Base-by-base conservation (phyloP, 805 yeast species). In the Myxozyma kluyveri region DNA sequence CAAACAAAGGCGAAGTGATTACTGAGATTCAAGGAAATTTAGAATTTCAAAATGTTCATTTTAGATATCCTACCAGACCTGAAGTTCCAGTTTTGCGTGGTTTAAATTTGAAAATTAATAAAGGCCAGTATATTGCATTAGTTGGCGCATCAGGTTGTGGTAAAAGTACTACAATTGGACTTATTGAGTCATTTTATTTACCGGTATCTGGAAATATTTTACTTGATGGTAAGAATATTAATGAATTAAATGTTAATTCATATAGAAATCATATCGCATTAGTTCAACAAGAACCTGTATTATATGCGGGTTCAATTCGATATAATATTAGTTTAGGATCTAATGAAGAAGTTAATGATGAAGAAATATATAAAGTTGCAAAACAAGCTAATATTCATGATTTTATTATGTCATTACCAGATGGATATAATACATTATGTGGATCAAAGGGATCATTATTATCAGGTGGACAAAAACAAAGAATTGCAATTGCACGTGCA, bases 141-240 rank as follows among this genome's bases (percentile, higher is more conserved):
- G 96, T 88, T n/a, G 96, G 96, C 1, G 83, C 95, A 91, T 2
- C 83, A 86, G 21, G 96, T 9, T 63, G 67, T 22, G 88, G 38
- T 65, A 73, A 3, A 45, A 54, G 61, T 45, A 62, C 65, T 0
- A 73, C 82, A 5, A 72, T 81, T 2, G 83, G 81, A 59, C 65
- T 82, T 22, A 67, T 82, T 31, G 70, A 81, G 56, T 67, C 85
- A 45, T 80, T 79, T 61, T 82, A 82, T 62, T 81, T 79, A 54
- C 81, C 84, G 1, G 65, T 67, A 14, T 53, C 67, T 0, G 57
- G 60, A 3, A 21, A 45, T 36, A 83, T 91, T 50, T 69, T 84
- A 23, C 78, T 91, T 41, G 96, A 91, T 68, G 96, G 96, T 4
- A 84, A 82, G 55, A 95, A 90, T 63, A 80, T 91, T 38, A 70